phyloP scores from a whole-genome alignment of 176 grass and related monocot genomes.

The Rhynchospora tenuis region DNA sequence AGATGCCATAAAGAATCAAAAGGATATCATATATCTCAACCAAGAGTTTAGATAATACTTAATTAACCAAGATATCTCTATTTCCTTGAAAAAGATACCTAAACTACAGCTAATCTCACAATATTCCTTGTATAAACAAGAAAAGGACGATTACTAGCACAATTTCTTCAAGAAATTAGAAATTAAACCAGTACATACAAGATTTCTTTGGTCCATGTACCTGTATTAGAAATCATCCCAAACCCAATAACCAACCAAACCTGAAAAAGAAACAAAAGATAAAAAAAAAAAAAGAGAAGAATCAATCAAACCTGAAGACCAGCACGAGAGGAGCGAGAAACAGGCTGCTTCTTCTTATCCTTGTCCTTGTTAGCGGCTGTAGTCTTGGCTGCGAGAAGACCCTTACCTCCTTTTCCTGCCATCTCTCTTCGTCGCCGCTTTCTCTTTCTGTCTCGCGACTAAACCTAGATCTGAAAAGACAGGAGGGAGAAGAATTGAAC shows the following conservation, averaged over 20 bases:
- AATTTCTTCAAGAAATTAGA: not conserved
- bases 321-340: constrained; percentile 65
- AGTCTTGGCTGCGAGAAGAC: constrained; percentile 61
- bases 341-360: constrained; percentile 67
- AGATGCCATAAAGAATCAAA: too few species aligned
- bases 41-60: too few species aligned
- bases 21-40: too few species aligned
- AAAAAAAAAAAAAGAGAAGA: not conserved
- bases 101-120: not conserved
- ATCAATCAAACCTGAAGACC: constrained; percentile 44
- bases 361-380: constrained; percentile 65
- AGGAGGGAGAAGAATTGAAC: not conserved
- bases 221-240: not conserved
- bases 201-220: not conserved
- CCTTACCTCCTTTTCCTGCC: constrained; percentile 78
- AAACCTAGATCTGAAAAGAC: constrained; percentile 24
- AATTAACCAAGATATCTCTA: not conserved
- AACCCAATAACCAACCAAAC: not conserved
- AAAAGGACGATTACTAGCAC: not conserved
- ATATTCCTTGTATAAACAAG: not conserved
- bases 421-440: not conserved
- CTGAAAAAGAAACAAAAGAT: not conserved
- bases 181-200: not conserved
- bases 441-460: not conserved
- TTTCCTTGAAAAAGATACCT: not conserved